These are phyloP conservation scores for Globisporangium mamillatum DNA, from an alignment of 352 stramenopile genomes.

Conservation along the genomic window DNA sequence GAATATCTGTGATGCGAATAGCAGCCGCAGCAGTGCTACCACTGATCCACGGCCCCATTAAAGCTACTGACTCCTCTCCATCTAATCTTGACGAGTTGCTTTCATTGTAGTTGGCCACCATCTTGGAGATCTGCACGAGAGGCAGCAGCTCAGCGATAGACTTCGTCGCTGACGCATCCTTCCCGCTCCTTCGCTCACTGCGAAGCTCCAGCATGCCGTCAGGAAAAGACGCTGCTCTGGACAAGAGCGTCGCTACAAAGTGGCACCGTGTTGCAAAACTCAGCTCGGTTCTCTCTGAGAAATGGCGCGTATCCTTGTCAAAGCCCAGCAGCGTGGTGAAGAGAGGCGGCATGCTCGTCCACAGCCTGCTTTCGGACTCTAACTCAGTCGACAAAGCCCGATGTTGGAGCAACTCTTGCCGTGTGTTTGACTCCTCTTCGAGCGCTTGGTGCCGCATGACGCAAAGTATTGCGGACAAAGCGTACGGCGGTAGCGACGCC, in stretches of 20 bases:
- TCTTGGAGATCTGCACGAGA: slow-evolving; percentile 16
- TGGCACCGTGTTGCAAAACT: slow-evolving; percentile 30
- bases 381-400: slow-evolving; percentile 3
- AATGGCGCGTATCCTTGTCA: slow-evolving; percentile 5
- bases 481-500: slow-evolving; percentile 41
- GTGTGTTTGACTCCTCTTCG: slow-evolving; percentile 22
- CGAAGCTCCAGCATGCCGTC: slow-evolving; percentile 11
- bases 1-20: neutral
- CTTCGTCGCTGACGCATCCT: neutral
- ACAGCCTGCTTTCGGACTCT: slow-evolving; percentile 29
- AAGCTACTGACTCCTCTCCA: neutral
- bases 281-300: slow-evolving; percentile 2
- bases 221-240: slow-evolving; percentile 47
- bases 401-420: neutral
- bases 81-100: neutral
- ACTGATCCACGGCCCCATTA: slow-evolving; percentile 4
- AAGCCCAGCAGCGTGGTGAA: slow-evolving; percentile 31
- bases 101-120: neutral
- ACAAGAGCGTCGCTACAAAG: slow-evolving; percentile 40
- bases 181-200: slow-evolving; percentile 8
- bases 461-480: slow-evolving; percentile 33
- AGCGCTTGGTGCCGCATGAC: slow-evolving; percentile 28
- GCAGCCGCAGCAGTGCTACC: neutral
- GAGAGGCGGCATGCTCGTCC: slow-evolving; percentile 37
- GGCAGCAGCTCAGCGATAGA: slow-evolving; percentile 4